Conservation (phyloP, 352 stramenopile genomes). For the Phytophthora ramorum region DNA sequence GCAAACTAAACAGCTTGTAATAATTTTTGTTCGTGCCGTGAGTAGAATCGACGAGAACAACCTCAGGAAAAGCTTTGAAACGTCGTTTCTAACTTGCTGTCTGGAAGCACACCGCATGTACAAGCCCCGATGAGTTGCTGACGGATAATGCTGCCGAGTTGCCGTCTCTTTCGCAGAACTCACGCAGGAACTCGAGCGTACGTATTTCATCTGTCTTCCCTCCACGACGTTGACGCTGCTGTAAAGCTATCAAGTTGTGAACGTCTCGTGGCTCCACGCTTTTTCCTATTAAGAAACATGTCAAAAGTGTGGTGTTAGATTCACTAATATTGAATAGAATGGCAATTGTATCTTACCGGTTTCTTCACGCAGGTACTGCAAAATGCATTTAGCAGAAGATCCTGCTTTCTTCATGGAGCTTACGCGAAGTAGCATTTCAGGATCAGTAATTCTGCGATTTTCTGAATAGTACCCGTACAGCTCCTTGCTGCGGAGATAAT, state of each 20-base stretch:
- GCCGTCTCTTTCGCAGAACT: slow-evolving; percentile 12
- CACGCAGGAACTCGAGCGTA: slow-evolving; percentile 7
- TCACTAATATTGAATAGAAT: neutral
- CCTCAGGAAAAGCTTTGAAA: slow-evolving; percentile 27
- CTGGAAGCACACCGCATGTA: slow-evolving; percentile 15
- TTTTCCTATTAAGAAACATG: slow-evolving; percentile 3
- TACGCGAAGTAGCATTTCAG: neutral
- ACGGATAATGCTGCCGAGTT: slow-evolving; percentile 5
- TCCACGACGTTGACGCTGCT: neutral
- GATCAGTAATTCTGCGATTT: slow-evolving; percentile 13
- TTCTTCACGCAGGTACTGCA: slow-evolving; percentile 8
- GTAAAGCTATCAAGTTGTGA: slow-evolving; percentile 8
- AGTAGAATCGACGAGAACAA: slow-evolving; percentile 15
- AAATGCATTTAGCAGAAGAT: slow-evolving; percentile 10
- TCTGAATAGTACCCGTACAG: neutral
- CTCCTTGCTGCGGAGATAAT: neutral
- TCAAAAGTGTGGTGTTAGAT: neutral
- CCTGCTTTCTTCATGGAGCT: neutral
- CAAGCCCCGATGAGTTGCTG: slow-evolving; percentile 17
- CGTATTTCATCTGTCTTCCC: slow-evolving; percentile 10
- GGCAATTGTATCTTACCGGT: slow-evolving; percentile 1
- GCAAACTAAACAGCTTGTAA: slow-evolving; percentile 29
- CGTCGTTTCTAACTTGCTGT: slow-evolving; percentile 6
- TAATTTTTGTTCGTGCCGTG: slow-evolving; percentile 10
- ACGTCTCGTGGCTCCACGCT: slow-evolving; percentile 14